These are phyloP conservation scores for Penicillium sp. DNA, from an alignment of 2,329 filamentous ascomycete species.

Conservation along the genomic window DNA sequence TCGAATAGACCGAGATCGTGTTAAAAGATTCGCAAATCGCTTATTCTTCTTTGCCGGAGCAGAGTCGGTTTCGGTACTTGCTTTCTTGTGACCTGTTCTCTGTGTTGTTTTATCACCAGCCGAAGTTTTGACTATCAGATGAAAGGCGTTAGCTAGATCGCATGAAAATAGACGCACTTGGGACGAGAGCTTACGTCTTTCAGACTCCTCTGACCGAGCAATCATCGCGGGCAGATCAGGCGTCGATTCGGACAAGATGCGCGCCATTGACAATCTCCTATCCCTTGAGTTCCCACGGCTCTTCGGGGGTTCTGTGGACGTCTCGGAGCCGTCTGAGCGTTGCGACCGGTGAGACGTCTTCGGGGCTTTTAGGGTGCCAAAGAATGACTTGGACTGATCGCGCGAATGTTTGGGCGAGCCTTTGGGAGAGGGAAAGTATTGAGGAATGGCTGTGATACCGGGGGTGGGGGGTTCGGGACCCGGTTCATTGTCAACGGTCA, in stretches of 20 bases:
- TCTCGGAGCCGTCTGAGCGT: conserved; percentile 40
- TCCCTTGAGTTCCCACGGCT: conserved; percentile 48
- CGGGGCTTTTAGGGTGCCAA: conserved; percentile 48
- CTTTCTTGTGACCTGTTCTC: conserved; percentile 25
- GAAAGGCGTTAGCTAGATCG: conserved; percentile 5
- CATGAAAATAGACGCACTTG: background rate
- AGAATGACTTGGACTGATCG: conserved; percentile 48
- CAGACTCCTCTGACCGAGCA: conserved; percentile 27
- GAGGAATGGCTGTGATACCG: conserved; percentile 47
- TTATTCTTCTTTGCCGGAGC: conserved; percentile 42
- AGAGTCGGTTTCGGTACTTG: conserved; percentile 28
- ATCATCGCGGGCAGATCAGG: conserved; percentile 41
- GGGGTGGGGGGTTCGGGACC: conserved; percentile 37
- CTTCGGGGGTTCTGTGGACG: conserved; percentile 37
- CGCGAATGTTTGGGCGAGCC: conserved; percentile 42
- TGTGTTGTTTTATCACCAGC: conserved; percentile 23
- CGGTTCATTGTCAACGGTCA: conserved; percentile 22
- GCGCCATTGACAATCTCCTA: conserved; percentile 35
- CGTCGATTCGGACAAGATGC: conserved; percentile 43
- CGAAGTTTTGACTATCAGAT: conserved; percentile 19
- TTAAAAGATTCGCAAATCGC: conserved; percentile 46
- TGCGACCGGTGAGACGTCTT: conserved; percentile 46
- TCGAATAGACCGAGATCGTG: conserved; percentile 46
- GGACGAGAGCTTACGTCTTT: conserved; percentile 24
- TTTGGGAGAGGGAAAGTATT: conserved; percentile 45